Evolutionary conservation across 352 stramenopile species (phyloP).

Genomic region (Phytophthora boehmeriae): DNA sequence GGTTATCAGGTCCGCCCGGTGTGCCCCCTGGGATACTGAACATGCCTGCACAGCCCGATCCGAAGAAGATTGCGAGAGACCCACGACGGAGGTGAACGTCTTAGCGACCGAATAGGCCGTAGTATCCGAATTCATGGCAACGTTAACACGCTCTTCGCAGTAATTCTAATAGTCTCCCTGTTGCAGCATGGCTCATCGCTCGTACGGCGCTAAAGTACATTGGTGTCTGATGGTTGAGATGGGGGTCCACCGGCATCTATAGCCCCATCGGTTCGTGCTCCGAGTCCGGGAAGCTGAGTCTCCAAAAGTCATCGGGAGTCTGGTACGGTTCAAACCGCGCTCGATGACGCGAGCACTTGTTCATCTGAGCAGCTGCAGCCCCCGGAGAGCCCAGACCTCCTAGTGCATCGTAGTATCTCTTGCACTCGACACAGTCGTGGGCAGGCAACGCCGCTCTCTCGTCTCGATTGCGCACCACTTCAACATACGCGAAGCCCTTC

Average conservation of each 20-base stretch:
- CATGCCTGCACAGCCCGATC: conserved; percentile 21
- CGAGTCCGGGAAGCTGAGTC: conserved; percentile 83
- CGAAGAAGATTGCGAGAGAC: conserved; percentile 37
- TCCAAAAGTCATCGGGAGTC: conserved; percentile 88
- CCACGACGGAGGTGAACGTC: conserved; percentile 27
- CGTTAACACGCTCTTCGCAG: too few species aligned
- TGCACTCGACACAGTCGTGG: conserved; percentile 77
- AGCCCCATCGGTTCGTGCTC: conserved; percentile 9
- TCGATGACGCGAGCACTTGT: conserved; percentile 77
- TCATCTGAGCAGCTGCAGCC: conserved; percentile 44
- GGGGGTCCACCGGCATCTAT: too few species aligned
- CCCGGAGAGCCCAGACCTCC: conserved; percentile 44
- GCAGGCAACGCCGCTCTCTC: conserved; percentile 60
- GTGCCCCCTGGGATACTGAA: conserved; percentile 13
- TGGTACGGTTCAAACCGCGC: conserved; percentile 74
- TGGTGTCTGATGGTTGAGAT: too few species aligned
- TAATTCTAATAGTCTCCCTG: too few species aligned
- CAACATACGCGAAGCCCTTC: conserved; percentile 54
- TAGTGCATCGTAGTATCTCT: conserved; percentile 82
- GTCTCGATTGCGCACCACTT: conserved; percentile 80
- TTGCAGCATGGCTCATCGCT: too few species aligned
- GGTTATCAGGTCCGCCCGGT: conserved; percentile 8
- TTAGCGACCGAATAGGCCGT: too few species aligned
- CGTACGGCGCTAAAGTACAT: too few species aligned
- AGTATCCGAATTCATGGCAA: too few species aligned